phyloP scores from a whole-genome alignment of 352 stramenopile species.

The Globisporangium mamillatum region DNA sequence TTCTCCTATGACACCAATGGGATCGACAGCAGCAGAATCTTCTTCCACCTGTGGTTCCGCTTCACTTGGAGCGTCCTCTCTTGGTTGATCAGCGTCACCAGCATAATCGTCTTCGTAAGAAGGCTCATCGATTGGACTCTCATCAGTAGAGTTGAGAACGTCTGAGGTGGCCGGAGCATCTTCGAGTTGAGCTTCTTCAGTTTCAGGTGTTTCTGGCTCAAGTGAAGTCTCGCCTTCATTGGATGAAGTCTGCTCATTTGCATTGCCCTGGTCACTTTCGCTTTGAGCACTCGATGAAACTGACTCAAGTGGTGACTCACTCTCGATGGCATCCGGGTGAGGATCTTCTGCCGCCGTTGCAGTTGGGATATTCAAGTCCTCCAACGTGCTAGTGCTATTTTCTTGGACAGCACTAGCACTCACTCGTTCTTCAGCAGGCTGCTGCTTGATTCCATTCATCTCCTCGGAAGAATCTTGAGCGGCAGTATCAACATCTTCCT shows the following conservation, averaged over 20 bases:
- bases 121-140: background rate
- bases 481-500: background rate
- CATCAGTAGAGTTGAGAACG: background rate
- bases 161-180: background rate
- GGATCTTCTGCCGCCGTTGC: background rate
- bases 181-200: background rate
- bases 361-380: background rate
- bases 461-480: background rate
- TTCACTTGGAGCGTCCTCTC: background rate
- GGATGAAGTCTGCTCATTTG: background rate
- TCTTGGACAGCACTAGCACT: background rate
- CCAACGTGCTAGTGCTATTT: background rate
- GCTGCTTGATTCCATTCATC: background rate
- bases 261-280: background rate
- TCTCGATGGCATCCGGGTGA: background rate
- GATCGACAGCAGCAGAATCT: background rate
- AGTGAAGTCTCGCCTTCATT: background rate
- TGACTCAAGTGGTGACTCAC: background rate
- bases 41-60: background rate
- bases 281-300: background rate
- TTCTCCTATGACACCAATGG: background rate
- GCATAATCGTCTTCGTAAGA: constrained; percentile 5
- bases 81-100: background rate
- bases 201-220: background rate
- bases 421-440: background rate